Conservation (phyloP, 1,284 basidiomycete species). For the Moesziomyces parantarcticus region DNA sequence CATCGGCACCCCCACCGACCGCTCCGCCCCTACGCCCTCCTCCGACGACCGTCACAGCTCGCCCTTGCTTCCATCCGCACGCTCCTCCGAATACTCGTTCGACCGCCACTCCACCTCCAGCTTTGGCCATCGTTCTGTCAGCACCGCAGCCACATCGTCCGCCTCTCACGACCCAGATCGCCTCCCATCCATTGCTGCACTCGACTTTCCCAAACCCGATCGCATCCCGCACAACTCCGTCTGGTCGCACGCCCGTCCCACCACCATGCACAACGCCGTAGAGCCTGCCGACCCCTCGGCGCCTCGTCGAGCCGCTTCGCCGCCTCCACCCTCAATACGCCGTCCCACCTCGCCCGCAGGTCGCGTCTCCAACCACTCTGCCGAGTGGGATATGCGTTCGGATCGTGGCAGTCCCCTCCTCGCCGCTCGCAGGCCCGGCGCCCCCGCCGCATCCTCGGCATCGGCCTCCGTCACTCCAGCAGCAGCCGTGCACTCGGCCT, state of each 20-base stretch:
- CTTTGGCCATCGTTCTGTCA: conserved; percentile 33
- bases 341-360: conserved; percentile 39
- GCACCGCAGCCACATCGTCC: conserved; percentile 29
- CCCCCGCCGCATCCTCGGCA: conserved; percentile 1
- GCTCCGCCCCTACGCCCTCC: conserved; percentile 6
- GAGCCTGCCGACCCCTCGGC: conserved; percentile 22
- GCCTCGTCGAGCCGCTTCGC: conserved; percentile 15
- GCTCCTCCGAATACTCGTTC: conserved; percentile 34
- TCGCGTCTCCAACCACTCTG: conserved; percentile 38
- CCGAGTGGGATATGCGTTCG: conserved; percentile 41
- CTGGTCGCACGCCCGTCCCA: background rate
- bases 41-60: conserved; percentile 41
- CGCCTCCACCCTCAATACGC: conserved; percentile 25
- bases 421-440: conserved; percentile 18
- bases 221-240: conserved; percentile 3
- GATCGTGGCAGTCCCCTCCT: conserved; percentile 38
- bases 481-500: background rate
- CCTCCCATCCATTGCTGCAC: conserved; percentile 16
- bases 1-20: conserved; percentile 13
- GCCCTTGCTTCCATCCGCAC: conserved; percentile 26
- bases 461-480: too few species aligned
- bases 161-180: conserved; percentile 22
- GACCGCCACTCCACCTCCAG: conserved; percentile 37
- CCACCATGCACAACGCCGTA: conserved; percentile 14
- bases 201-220: conserved; percentile 11